A percentile compares a stretch with the other conserved stretches of the same genome.
Conservation (phyloP, 2,329 filamentous ascomycete genomes). For the Fusarium torreyae region DNA sequence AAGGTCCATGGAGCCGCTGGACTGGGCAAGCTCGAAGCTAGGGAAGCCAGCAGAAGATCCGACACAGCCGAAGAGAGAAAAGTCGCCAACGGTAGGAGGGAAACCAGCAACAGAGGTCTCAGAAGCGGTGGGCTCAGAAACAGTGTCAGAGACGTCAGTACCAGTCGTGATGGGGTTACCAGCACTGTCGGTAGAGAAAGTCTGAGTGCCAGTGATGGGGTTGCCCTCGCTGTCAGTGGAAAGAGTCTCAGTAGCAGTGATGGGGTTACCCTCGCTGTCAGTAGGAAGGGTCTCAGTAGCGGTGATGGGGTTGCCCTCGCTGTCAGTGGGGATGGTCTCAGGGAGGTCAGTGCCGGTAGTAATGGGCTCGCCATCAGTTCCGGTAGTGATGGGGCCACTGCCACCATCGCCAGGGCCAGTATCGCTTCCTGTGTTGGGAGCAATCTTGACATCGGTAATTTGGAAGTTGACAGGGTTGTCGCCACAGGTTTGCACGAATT, state of each 20-base stretch:
- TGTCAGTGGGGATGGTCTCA: background rate
- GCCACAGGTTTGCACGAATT: conserved; percentile 33
- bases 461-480: background rate
- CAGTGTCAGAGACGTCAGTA: conserved; percentile 46
- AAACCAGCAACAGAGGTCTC: conserved; percentile 31
- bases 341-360: conserved; percentile 53
- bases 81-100: conserved; percentile 41
- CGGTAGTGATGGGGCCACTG: conserved; percentile 55
- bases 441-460: conserved; percentile 8
- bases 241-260: conserved; percentile 48
- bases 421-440: conserved; percentile 50
- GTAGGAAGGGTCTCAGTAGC: background rate
- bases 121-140: conserved; percentile 45
- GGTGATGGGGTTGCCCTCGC: too few species aligned
- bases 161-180: conserved; percentile 8
- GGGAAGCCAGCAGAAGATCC: conserved; percentile 42
- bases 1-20: conserved; percentile 41
- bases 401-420: background rate
- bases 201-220: conserved; percentile 54
- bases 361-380: conserved; percentile 49
- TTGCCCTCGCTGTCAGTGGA: conserved; percentile 20
- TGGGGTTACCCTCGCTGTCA: too few species aligned
- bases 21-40: conserved; percentile 39
- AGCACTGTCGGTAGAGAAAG: conserved; percentile 7
- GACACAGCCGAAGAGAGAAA: conserved; percentile 50